Conservation (phyloP, 1,284 basidiomycete species). For the Erythrobasidium hasegawianum region DNA sequence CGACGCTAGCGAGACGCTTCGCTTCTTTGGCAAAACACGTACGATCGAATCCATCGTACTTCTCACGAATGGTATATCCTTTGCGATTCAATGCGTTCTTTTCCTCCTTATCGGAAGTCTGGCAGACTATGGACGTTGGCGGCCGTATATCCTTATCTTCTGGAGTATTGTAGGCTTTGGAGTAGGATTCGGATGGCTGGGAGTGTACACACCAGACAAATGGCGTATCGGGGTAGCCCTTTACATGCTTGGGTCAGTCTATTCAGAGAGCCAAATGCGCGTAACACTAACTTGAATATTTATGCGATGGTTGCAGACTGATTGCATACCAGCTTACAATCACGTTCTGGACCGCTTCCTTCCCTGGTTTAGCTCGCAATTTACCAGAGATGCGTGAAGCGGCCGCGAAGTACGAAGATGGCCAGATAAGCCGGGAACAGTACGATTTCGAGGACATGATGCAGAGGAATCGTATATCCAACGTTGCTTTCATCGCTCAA, state of each 20-base stretch:
- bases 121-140: constrained; percentile 74
- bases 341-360: constrained; percentile 76
- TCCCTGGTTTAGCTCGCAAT: constrained; percentile 54
- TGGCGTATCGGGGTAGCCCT: constrained; percentile 73
- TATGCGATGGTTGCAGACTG: too few species aligned
- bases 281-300: not conserved
- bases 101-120: constrained; percentile 77
- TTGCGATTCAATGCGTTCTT: constrained; percentile 50
- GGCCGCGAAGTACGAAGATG: constrained; percentile 59
- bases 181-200: constrained; percentile 71
- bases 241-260: constrained; percentile 75
- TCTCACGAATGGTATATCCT: constrained; percentile 41
- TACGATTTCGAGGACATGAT: constrained; percentile 72
- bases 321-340: constrained; percentile 45
- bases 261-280: constrained; percentile 64
- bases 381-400: constrained; percentile 59
- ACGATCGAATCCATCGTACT: constrained; percentile 44
- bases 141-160: constrained; percentile 67
- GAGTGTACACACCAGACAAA: constrained; percentile 55
- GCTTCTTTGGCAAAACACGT: constrained; percentile 39
- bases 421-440: constrained; percentile 59
- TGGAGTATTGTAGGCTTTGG: constrained; percentile 73
- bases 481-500: constrained; percentile 73
- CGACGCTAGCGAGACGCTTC: constrained; percentile 39
- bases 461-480: constrained; percentile 78